Conservation (phyloP, 768 basidiomycete species). For the Asterophora lycoperdoides region DNA sequence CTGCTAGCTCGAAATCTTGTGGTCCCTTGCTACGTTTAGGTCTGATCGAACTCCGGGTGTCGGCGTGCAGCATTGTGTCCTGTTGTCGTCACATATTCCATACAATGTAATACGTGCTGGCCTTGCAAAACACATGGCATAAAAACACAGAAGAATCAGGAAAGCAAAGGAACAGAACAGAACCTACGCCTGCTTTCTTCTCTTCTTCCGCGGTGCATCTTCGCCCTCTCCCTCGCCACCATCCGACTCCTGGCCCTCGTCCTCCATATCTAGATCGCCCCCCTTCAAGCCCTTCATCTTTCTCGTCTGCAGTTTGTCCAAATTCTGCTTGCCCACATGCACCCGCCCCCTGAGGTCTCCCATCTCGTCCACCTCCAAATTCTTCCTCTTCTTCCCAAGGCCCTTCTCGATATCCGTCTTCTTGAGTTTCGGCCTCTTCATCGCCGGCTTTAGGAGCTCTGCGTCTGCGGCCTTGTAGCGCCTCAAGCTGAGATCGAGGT, state of each 20-base stretch:
- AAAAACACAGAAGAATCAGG: no score
- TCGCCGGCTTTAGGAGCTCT: slow-evolving; percentile 75
- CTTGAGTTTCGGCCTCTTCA: slow-evolving; percentile 82
- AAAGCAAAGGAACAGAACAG: neutral
- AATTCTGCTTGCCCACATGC: slow-evolving; percentile 86
- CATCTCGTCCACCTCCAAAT: slow-evolving; percentile 97
- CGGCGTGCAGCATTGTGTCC: no score
- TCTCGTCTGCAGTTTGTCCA: slow-evolving; percentile 79
- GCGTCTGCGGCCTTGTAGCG: slow-evolving; percentile 71
- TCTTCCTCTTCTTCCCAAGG: slow-evolving; percentile 90
- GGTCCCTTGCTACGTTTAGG: no score
- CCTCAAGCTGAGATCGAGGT: slow-evolving; percentile 76
- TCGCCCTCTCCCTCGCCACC: slow-evolving; percentile 11
- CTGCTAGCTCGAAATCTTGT: no score
- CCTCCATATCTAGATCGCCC: slow-evolving; percentile 22
- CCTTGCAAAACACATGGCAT: no score
- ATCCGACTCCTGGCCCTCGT: slow-evolving; percentile 19
- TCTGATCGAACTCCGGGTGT: no score
- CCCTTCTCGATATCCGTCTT: slow-evolving; percentile 85
- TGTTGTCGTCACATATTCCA: no score
- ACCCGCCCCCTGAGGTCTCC: slow-evolving; percentile 90
- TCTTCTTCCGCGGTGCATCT: slow-evolving; percentile 15
- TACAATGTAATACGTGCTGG: no score
- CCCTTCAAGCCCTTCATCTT: slow-evolving; percentile 94
- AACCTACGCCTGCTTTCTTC: slow-evolving; percentile 14